Evolutionary conservation across 208 protist genomes (phyloP).

Genomic region (Acanthamoeba castellanii): DNA sequence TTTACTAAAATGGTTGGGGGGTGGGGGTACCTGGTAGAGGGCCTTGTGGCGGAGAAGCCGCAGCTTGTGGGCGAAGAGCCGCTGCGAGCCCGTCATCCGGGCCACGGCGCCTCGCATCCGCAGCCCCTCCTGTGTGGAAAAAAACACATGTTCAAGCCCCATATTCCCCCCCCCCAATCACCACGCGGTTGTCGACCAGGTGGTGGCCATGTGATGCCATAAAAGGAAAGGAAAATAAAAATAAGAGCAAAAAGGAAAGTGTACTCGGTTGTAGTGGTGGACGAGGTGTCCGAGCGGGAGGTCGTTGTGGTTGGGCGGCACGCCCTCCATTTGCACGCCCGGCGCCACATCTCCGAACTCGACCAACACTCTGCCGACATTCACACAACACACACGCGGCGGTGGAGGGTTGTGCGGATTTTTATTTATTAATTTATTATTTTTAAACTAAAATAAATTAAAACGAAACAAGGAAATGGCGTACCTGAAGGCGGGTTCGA

Average conservation of each 20-base stretch:
- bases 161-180: neutral
- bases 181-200: neutral
- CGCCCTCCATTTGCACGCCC: conserved; percentile 39
- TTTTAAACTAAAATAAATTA: no score
- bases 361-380: conserved; percentile 2
- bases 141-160: neutral
- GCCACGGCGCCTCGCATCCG: neutral
- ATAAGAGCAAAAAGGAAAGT: neutral
- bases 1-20: neutral
- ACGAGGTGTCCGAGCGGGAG: neutral
- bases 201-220: neutral
- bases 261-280: conserved; percentile 26
- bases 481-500: conserved; percentile 47
- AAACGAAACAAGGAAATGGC: no score
- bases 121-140: neutral
- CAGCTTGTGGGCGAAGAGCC: conserved; percentile 12
- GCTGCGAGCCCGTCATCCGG: neutral
- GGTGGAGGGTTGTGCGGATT: no score
- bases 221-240: neutral
- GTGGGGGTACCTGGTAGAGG: neutral
- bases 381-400: no score
- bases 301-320: neutral
- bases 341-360: conserved; percentile 17
- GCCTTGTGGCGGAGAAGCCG: conserved; percentile 16
- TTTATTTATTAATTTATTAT: no score